A percentile compares a stretch with the other conserved stretches of the same genome.
These are phyloP conservation scores for Cyberlindnera americana DNA, from an alignment of 805 yeast genomes.

Conservation along the genomic window DNA sequence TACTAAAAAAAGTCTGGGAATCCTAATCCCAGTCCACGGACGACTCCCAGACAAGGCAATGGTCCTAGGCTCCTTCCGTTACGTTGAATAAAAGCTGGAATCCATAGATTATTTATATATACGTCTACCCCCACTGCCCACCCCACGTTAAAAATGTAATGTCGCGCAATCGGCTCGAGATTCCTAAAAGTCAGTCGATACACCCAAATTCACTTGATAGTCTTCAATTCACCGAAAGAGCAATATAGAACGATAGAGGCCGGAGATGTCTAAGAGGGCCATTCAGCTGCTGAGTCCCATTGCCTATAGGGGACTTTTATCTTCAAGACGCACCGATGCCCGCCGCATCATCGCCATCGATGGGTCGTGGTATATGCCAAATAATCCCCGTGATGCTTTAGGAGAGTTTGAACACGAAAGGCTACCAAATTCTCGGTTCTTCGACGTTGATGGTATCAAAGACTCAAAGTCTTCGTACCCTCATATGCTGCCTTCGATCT, in stretches of 20 bases:
- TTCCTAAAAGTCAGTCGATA: no score
- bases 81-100: no score
- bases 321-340: constrained; percentile 15
- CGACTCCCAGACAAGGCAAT: constrained; percentile 71
- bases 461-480: constrained; percentile 66
- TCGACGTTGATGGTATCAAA: constrained; percentile 71
- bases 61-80: constrained; percentile 74
- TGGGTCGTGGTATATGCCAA: constrained; percentile 92
- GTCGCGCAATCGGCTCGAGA: no score
- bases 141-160: no score
- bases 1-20: constrained; percentile 57
- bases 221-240: background rate
- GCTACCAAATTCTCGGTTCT: constrained; percentile 62
- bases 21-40: constrained; percentile 87
- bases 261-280: constrained; percentile 26
- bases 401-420: constrained; percentile 59
- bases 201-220: background rate
- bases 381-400: constrained; percentile 53
- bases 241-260: background rate
- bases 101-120: constrained; percentile 12
- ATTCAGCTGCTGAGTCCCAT: constrained; percentile 25
- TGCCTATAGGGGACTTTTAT: constrained; percentile 22
- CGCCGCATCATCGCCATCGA: constrained; percentile 63
- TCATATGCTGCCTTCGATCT: constrained; percentile 79
- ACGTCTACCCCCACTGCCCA: background rate